phyloP scores from a whole-genome alignment of 75 land plant genomes.

The Picea sitchensis region DNA sequence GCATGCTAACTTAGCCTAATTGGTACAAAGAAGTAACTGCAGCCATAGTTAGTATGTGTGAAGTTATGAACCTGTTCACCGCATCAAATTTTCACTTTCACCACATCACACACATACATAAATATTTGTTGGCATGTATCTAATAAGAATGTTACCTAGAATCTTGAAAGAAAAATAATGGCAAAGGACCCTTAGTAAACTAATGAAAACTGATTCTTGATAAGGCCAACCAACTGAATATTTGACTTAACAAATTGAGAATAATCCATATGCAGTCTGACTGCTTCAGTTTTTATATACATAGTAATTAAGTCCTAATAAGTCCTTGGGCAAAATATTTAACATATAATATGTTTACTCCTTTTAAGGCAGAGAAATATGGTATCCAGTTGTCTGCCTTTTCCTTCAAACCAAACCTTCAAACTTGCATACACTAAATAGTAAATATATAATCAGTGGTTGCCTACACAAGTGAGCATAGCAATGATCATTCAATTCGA shows the following conservation, averaged over 20 bases:
- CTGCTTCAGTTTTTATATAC: neutral
- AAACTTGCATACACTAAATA: neutral
- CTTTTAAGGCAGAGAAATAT: neutral
- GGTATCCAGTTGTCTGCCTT: neutral
- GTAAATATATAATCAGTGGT: neutral
- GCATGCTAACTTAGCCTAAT: conserved; percentile 40
- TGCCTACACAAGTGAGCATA: neutral
- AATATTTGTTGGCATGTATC: neutral
- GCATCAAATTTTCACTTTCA: neutral
- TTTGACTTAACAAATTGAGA: neutral
- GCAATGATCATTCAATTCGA: neutral
- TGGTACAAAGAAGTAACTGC: conserved; percentile 1
- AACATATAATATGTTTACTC: neutral
- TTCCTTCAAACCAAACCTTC: neutral
- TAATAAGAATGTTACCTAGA: neutral
- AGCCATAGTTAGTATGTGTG: neutral
- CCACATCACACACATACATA: neutral
- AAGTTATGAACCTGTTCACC: neutral
- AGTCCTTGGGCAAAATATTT: neutral
- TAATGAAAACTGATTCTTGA: neutral
- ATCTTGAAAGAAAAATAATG: conserved; percentile 2
- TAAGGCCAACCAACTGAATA: neutral
- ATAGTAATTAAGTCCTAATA: neutral
- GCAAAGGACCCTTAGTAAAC: neutral
- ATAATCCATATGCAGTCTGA: neutral